Percentiles rank a stretch among this genome's conserved stretches.
phyloP scores from a whole-genome alignment of 1,284 basidiomycete genomes.

The Vanrija sp. region DNA sequence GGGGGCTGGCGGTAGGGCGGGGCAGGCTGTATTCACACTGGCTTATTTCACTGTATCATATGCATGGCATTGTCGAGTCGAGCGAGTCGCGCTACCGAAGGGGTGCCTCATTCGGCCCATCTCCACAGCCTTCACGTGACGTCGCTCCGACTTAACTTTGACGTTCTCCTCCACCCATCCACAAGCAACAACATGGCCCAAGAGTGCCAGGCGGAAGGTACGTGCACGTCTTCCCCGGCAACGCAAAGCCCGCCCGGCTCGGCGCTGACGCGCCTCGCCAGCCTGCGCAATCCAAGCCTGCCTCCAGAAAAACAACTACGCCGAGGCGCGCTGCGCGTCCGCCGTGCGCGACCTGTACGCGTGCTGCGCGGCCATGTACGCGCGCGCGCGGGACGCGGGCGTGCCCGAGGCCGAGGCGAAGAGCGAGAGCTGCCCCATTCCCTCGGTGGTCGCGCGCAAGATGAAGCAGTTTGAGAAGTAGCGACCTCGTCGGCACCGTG shows the following conservation, averaged over 20 bases:
- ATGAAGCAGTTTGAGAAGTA: constrained; percentile 31
- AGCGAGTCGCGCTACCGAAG: too few relatives aligned
- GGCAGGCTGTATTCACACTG: not conserved
- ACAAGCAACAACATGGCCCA: not conserved
- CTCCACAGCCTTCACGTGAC: too few relatives aligned
- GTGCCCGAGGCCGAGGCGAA: constrained; percentile 13
- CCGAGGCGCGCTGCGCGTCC: constrained; percentile 34
- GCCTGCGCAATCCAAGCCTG: constrained; percentile 46
- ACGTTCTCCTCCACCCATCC: not conserved
- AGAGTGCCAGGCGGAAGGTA: constrained; percentile 3
- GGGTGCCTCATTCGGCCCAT: too few relatives aligned
- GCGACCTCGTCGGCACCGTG: too few relatives aligned
- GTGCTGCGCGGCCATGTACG: constrained; percentile 43
- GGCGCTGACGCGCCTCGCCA: constrained; percentile 7
- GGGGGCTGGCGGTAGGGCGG: not conserved
- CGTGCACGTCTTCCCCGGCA: not conserved
- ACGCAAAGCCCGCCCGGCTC: too few relatives aligned
- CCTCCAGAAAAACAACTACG: constrained; percentile 34
- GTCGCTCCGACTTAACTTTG: too few relatives aligned
- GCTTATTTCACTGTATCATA: not conserved
- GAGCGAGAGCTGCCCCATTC: constrained; percentile 35
- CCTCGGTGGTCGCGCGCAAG: constrained; percentile 30
- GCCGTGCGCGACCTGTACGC: constrained; percentile 33
- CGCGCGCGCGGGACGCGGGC: constrained; percentile 21
- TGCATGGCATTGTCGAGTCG: not conserved